Conservation (phyloP, 208 protist species). For the Crithidia expoeki region DNA sequence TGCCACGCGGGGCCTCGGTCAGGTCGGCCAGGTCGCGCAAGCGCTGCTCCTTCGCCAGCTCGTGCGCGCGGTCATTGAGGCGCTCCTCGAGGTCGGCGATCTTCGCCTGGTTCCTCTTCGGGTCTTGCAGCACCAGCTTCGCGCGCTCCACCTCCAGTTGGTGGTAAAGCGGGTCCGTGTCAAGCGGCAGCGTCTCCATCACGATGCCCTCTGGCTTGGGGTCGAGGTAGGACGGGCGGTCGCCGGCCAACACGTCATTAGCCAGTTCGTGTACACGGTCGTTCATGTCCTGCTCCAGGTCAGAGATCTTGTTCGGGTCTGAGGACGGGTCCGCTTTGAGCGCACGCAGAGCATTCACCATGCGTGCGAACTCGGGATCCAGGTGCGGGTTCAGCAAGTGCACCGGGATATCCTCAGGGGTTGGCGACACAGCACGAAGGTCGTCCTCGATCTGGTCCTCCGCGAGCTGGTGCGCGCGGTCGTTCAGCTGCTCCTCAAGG, state of each 20-base stretch:
- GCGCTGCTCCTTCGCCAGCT: constrained; percentile 70
- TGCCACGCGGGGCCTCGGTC: constrained; percentile 48
- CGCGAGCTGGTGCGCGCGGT: constrained; percentile 64
- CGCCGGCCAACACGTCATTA: constrained; percentile 42
- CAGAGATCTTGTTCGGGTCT: constrained; percentile 57
- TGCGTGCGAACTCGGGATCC: constrained; percentile 63
- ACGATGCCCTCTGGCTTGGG: constrained; percentile 60
- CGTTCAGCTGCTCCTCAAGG: constrained; percentile 79
- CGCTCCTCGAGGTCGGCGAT: constrained; percentile 70
- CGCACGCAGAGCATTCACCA: constrained; percentile 57
- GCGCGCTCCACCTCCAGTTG: constrained; percentile 79
- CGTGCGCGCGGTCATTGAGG: constrained; percentile 77
- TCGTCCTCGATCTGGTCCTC: constrained; percentile 68
- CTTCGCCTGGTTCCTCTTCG: constrained; percentile 56
- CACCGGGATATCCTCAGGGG: constrained; percentile 61
- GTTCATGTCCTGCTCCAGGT: constrained; percentile 79
- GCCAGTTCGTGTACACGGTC: constrained; percentile 72
- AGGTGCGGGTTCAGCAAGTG: constrained; percentile 60
- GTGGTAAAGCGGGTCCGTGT: constrained; percentile 64
- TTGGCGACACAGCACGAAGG: constrained; percentile 50
- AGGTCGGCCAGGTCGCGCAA: constrained; percentile 58
- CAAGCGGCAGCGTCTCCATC: constrained; percentile 54
- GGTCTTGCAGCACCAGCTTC: constrained; percentile 69
- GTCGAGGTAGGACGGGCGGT: constrained; percentile 63
- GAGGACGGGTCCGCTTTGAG: constrained; percentile 55